phyloP scores from a whole-genome alignment of 2,329 filamentous ascomycete genomes.

The Herpotrichia juniperi region DNA sequence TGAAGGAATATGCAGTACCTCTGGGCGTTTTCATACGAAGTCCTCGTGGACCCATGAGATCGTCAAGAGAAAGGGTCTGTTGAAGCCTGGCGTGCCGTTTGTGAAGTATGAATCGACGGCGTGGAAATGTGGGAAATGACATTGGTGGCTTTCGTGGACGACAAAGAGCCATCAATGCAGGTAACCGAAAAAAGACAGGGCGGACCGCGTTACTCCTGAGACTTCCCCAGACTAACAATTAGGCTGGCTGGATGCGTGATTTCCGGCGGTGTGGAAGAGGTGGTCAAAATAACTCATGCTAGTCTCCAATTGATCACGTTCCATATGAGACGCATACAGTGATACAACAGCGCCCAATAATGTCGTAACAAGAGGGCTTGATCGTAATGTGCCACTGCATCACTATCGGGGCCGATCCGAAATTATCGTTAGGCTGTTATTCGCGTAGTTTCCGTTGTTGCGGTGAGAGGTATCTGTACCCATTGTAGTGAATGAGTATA shows the following conservation, averaged over 20 bases:
- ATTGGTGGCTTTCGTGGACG: constrained; percentile 10
- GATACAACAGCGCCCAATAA: constrained; percentile 30
- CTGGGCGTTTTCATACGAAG: background rate
- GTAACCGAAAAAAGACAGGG: constrained; percentile 24
- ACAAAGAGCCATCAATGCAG: constrained; percentile 23
- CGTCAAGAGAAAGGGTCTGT: background rate
- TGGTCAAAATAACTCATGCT: constrained; percentile 39
- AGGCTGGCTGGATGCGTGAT: constrained; percentile 14
- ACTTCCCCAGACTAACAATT: constrained; percentile 36
- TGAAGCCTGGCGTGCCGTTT: background rate
- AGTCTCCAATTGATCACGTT: constrained; percentile 28
- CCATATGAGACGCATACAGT: constrained; percentile 27
- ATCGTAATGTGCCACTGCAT: constrained; percentile 36
- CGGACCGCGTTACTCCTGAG: constrained; percentile 32
- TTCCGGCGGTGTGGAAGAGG: constrained; percentile 41
- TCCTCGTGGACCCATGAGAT: background rate
- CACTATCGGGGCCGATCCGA: constrained; percentile 30
- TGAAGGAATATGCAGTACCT: background rate
- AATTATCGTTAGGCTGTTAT: constrained; percentile 33
- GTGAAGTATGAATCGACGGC: constrained; percentile 5
- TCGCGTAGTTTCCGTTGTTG: constrained; percentile 35
- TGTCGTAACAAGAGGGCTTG: constrained; percentile 26
- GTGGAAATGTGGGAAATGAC: background rate
- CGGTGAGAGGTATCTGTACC: constrained; percentile 36
- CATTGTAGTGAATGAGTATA: too few relatives aligned